Evolutionary conservation across 352 stramenopile species (phyloP).

Genomic region (Phytophthora podocarpi): DNA sequence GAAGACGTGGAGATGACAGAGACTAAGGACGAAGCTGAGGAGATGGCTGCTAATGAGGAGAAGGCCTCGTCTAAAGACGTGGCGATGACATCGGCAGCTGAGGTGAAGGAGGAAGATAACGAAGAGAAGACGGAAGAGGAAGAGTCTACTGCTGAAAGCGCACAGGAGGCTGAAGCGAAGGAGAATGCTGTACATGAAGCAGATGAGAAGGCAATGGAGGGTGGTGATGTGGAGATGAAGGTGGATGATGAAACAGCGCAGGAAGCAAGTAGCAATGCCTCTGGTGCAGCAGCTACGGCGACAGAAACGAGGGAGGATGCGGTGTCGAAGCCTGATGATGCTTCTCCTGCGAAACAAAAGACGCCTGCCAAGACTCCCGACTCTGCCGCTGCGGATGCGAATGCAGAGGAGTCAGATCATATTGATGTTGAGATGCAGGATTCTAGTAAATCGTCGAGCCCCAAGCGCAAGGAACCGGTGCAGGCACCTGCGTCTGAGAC

Average conservation of each 20-base stretch:
- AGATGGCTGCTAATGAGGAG: not conserved
- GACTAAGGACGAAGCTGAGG: not conserved
- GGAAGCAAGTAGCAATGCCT: conserved; percentile 9
- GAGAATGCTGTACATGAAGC: not conserved
- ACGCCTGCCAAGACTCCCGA: not conserved
- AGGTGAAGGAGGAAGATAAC: not conserved
- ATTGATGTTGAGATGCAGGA: conserved; percentile 1
- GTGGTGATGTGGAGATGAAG: conserved; percentile 18
- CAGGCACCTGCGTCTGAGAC: not conserved
- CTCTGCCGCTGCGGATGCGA: not conserved
- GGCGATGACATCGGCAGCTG: not conserved
- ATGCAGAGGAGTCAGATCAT: not conserved
- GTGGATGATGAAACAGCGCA: not conserved
- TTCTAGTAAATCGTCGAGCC: conserved; percentile 8
- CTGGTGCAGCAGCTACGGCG: not conserved
- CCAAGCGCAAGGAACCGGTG: conserved; percentile 33
- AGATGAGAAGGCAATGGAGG: not conserved
- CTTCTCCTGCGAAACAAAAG: not conserved
- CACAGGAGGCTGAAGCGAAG: not conserved
- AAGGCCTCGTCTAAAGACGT: conserved; percentile 3
- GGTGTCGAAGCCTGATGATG: not conserved
- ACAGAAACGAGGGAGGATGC: not conserved
- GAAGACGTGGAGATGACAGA: conserved; percentile 2
- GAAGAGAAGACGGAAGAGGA: conserved; percentile 6
- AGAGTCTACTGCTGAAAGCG: not conserved